Conservation (phyloP, 352 stramenopile genomes). For the Globisporangium orthogonon region DNA sequence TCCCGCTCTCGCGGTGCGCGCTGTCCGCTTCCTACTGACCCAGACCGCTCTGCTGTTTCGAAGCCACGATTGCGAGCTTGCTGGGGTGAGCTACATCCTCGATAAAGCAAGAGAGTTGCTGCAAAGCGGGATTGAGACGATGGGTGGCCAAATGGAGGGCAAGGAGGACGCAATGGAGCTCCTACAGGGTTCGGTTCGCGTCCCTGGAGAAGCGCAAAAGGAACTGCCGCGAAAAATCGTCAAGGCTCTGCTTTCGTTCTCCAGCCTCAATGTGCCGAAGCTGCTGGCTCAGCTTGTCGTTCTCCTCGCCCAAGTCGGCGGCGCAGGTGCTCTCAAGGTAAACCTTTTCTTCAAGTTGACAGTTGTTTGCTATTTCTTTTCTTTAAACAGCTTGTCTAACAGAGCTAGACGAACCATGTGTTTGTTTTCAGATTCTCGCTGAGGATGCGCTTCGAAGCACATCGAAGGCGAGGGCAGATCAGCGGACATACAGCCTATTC, state of each 20-base stretch:
- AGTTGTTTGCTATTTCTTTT: neutral
- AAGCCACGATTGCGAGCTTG: slow-evolving; percentile 24
- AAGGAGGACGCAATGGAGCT: slow-evolving; percentile 12
- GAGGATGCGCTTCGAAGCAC: slow-evolving; percentile 17
- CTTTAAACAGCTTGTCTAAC: neutral
- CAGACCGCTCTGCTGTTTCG: slow-evolving; percentile 29
- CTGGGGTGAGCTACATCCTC: slow-evolving; percentile 24
- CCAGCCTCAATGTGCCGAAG: slow-evolving; percentile 18
- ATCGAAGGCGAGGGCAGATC: slow-evolving; percentile 9
- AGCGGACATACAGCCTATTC: slow-evolving; percentile 31
- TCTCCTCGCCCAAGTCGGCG: slow-evolving; percentile 26
- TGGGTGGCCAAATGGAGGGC: neutral
- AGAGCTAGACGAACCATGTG: too few species aligned
- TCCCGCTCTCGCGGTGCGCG: slow-evolving; percentile 18
- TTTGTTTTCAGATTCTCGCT: slow-evolving; percentile 14
- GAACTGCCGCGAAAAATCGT: slow-evolving; percentile 15
- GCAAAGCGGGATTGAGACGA: neutral
- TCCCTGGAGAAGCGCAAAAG: neutral
- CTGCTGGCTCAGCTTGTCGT: slow-evolving; percentile 28
- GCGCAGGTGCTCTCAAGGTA: slow-evolving; percentile 36
- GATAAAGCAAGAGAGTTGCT: slow-evolving; percentile 16
- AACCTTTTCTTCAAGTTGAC: slow-evolving; percentile 1
- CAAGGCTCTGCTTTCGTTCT: slow-evolving; percentile 25
- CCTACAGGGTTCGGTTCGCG: slow-evolving; percentile 21
- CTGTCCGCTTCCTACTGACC: slow-evolving; percentile 31